phyloP scores from a whole-genome alignment of 2,329 filamentous ascomycete genomes.

The Colletotrichum agaves region DNA sequence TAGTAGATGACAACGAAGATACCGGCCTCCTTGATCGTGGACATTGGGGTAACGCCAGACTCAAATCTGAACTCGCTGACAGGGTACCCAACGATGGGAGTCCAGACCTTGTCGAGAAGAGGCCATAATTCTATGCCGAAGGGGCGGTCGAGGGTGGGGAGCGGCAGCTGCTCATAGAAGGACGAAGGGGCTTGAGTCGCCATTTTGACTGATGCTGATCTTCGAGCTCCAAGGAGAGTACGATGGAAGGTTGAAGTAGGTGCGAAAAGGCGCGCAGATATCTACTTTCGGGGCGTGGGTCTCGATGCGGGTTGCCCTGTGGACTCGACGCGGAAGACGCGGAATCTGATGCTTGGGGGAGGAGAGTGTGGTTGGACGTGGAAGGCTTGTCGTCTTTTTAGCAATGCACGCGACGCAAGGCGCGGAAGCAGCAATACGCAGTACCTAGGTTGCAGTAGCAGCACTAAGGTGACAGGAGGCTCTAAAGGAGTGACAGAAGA shows the following conservation, averaged over 20 bases:
- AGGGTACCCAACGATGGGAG: slow-evolving; percentile 80
- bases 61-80: slow-evolving; percentile 88
- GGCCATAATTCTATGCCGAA: slow-evolving; percentile 95
- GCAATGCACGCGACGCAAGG: slow-evolving; percentile 31
- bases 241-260: slow-evolving; percentile 1
- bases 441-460: slow-evolving; percentile 9
- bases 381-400: slow-evolving; percentile 15
- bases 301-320: slow-evolving; percentile 31
- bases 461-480: slow-evolving; percentile 38
- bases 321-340: slow-evolving; percentile 41
- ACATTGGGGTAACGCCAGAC: slow-evolving; percentile 86
- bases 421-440: slow-evolving; percentile 1
- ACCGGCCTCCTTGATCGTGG: slow-evolving; percentile 84
- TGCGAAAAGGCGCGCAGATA: slow-evolving; percentile 2
- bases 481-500: slow-evolving; percentile 54
- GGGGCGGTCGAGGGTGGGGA: slow-evolving; percentile 88
- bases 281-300: slow-evolving; percentile 30
- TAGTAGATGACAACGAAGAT: slow-evolving; percentile 91
- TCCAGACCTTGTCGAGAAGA: slow-evolving; percentile 89
- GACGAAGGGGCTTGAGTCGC: slow-evolving; percentile 51
- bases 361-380: neutral
- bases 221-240: slow-evolving; percentile 19
- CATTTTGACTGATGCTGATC: slow-evolving; percentile 45
- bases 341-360: slow-evolving; percentile 21
- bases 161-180: slow-evolving; percentile 67